phyloP scores from a whole-genome alignment of 495 filamentous ascomycete species.

The Aspergillus incahuasiensis region DNA sequence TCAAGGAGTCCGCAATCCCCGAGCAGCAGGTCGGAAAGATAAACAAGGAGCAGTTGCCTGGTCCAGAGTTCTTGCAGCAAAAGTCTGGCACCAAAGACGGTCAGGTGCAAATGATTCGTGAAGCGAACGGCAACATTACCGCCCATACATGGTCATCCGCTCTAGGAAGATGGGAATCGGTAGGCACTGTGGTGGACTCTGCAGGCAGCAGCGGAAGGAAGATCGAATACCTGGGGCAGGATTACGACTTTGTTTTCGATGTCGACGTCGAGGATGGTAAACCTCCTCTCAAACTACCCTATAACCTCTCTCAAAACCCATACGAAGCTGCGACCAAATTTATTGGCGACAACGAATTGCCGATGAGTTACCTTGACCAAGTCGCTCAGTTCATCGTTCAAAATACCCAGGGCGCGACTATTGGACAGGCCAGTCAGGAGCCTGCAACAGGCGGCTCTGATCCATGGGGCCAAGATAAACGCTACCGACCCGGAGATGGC shows the following conservation, averaged over 20 bases:
- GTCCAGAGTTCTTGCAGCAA: slow-evolving; percentile 73
- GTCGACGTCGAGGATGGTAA: slow-evolving; percentile 97
- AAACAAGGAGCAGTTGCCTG: slow-evolving; percentile 85
- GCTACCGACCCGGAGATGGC: slow-evolving; percentile 70
- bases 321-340: slow-evolving; percentile 92
- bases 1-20: slow-evolving; percentile 78
- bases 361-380: slow-evolving; percentile 85
- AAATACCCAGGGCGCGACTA: slow-evolving; percentile 80
- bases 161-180: slow-evolving; percentile 69
- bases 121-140: slow-evolving; percentile 71
- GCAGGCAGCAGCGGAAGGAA: slow-evolving; percentile 75
- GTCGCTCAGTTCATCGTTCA: slow-evolving; percentile 89
- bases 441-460: slow-evolving; percentile 51
- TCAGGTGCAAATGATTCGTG: slow-evolving; percentile 84
- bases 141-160: slow-evolving; percentile 75
- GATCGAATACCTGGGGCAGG: slow-evolving; percentile 71
- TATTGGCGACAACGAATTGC: slow-evolving; percentile 83
- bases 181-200: slow-evolving; percentile 90
- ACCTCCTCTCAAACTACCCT: slow-evolving; percentile 88
- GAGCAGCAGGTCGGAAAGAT: slow-evolving; percentile 74
- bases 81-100: slow-evolving; percentile 88
- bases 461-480: slow-evolving; percentile 70
- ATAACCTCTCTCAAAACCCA: slow-evolving; percentile 86
- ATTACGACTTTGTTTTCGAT: slow-evolving; percentile 97
- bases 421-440: slow-evolving; percentile 53